These are phyloP conservation scores for Alternaria rosae DNA, from an alignment of 2,329 filamentous ascomycete genomes.

Conservation along the genomic window DNA sequence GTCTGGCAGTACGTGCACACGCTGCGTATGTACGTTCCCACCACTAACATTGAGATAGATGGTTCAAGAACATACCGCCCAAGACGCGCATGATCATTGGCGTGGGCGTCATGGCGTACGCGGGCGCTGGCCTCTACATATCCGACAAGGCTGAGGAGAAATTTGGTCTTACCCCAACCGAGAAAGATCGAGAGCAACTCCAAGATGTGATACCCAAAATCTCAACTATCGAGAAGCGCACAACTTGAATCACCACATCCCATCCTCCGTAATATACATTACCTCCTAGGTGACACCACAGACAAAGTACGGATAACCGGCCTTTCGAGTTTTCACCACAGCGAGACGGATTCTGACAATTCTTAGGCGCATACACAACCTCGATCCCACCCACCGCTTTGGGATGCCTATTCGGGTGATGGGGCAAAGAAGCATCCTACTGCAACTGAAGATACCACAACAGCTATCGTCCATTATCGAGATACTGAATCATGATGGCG, in stretches of 20 bases:
- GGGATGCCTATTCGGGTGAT: neutral
- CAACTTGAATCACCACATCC: too few species aligned
- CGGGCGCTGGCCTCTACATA: constrained; percentile 73
- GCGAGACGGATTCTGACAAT: neutral
- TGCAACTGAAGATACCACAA: neutral
- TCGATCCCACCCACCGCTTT: neutral
- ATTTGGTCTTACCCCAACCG: constrained; percentile 74
- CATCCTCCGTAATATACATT: too few species aligned
- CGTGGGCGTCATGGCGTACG: constrained; percentile 78
- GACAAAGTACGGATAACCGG: neutral
- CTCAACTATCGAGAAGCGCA: constrained; percentile 44
- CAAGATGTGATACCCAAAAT: constrained; percentile 69
- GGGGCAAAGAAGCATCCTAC: neutral
- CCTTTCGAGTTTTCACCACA: neutral
- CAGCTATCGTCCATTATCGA: neutral
- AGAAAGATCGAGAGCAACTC: constrained; percentile 74
- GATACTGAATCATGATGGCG: neutral
- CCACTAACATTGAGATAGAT: constrained; percentile 29
- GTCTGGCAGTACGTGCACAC: constrained; percentile 45
- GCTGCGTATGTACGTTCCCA: neutral
- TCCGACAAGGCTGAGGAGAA: constrained; percentile 76
- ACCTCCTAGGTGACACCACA: too few species aligned
- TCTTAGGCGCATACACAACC: neutral
- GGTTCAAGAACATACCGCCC: constrained; percentile 74
- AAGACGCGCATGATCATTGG: constrained; percentile 77